Conservation (phyloP, 441 rosid genomes). For the Croton setiger region DNA sequence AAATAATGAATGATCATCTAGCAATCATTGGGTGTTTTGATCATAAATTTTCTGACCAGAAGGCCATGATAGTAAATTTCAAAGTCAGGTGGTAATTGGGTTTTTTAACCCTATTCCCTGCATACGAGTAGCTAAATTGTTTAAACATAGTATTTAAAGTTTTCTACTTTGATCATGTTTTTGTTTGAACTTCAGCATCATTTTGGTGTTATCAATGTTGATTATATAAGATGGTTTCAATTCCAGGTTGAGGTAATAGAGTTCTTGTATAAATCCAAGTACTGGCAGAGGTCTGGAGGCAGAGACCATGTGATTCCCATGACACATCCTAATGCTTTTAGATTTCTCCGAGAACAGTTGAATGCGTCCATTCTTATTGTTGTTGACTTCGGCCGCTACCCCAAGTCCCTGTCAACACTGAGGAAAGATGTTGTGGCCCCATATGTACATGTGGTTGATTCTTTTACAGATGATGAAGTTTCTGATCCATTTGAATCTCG, state of each 20-base stretch:
- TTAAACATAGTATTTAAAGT: not conserved
- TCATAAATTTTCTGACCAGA: not conserved
- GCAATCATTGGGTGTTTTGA: not conserved
- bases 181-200: constrained; percentile 2
- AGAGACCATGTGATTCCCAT: constrained; percentile 93
- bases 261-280: constrained; percentile 55
- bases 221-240: constrained; percentile 22
- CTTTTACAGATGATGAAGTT: constrained; percentile 47
- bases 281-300: constrained; percentile 93
- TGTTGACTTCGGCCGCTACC: constrained; percentile 86
- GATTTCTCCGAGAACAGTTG: constrained; percentile 77
- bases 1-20: not conserved
- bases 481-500: constrained; percentile 70
- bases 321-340: constrained; percentile 98
- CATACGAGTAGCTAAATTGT: not conserved
- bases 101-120: not conserved
- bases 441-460: constrained; percentile 85
- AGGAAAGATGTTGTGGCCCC: constrained; percentile 92
- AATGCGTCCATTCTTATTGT: constrained; percentile 84
- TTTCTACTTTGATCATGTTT: not conserved
- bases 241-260: constrained; percentile 74
- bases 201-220: constrained; percentile 6
- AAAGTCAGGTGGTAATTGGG: not conserved
- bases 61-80: not conserved
- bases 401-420: constrained; percentile 60